A percentile compares a stretch with the other conserved stretches of the same genome.
These are phyloP conservation scores for Phytophthora ohioensis DNA, from an alignment of 352 stramenopile genomes.

Conservation along the genomic window DNA sequence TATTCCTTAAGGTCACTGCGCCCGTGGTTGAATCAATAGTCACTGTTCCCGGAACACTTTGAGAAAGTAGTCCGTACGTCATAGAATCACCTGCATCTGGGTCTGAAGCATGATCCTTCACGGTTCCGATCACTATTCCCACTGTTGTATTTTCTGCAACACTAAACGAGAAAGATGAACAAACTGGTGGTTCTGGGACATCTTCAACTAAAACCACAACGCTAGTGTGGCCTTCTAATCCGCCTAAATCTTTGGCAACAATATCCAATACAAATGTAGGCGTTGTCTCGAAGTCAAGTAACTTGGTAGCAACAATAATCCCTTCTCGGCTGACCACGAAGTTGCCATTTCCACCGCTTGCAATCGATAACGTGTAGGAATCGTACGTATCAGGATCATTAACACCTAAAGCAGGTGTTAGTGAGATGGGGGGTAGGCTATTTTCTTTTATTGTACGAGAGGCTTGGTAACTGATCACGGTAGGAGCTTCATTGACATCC, in stretches of 20 bases:
- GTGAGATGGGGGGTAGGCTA: constrained; percentile 36
- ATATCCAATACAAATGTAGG: constrained; percentile 50
- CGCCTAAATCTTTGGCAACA: constrained; percentile 47
- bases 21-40: constrained; percentile 30
- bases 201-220: constrained; percentile 51
- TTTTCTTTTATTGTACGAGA: constrained; percentile 53
- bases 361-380: constrained; percentile 47
- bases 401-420: constrained; percentile 39
- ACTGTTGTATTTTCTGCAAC: constrained; percentile 39
- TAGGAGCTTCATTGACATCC: constrained; percentile 62
- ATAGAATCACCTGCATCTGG: constrained; percentile 26
- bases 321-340: constrained; percentile 62
- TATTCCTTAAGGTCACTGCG: constrained; percentile 25
- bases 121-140: constrained; percentile 8
- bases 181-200: constrained; percentile 51
- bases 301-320: constrained; percentile 41
- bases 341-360: constrained; percentile 38
- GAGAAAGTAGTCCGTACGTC: constrained; percentile 17
- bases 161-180: constrained; percentile 32
- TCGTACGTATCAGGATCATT: constrained; percentile 61
- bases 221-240: constrained; percentile 36
- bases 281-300: constrained; percentile 54
- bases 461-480: constrained; percentile 33
- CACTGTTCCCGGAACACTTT: constrained; percentile 11
- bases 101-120: constrained; percentile 18